These are phyloP conservation scores for Fusarium sp. DNA, from an alignment of 2,329 filamentous ascomycete species.

Conservation along the genomic window DNA sequence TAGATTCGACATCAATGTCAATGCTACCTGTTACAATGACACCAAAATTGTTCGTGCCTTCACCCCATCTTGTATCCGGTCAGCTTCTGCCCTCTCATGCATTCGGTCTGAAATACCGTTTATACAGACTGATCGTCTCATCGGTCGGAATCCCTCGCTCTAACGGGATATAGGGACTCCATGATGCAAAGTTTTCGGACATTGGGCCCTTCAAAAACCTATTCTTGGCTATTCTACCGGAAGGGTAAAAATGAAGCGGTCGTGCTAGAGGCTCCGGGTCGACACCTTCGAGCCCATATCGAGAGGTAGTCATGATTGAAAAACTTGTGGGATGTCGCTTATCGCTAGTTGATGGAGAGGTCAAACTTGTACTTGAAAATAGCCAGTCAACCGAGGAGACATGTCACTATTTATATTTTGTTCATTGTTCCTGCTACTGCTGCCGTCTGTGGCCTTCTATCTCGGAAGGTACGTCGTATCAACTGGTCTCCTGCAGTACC, in stretches of 20 bases:
- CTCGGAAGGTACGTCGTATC: too few species aligned
- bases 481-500: too few species aligned
- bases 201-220: conserved; percentile 78
- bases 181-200: conserved; percentile 75
- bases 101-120: conserved; percentile 62
- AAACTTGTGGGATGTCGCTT: too few species aligned
- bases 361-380: too few species aligned
- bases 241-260: conserved; percentile 61
- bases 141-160: conserved; percentile 62
- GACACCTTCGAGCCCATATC: conserved; percentile 38
- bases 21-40: conserved; percentile 75
- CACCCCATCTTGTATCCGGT: conserved; percentile 29
- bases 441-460: too few species aligned
- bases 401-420: too few species aligned
- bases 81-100: neutral
- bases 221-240: conserved; percentile 70
- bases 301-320: conserved; percentile 27
- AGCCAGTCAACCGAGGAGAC: too few species aligned
- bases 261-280: conserved; percentile 54
- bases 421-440: too few species aligned
- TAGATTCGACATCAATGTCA: conserved; percentile 73
- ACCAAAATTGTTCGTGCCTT: conserved; percentile 71
- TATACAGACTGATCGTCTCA: conserved; percentile 68
- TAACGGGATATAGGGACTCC: conserved; percentile 67
- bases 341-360: too few species aligned